Percentiles rank a stretch among this genome's conserved stretches.
These are phyloP conservation scores for Neurospora cerealis DNA, from an alignment of 495 filamentous ascomycete species.

Conservation along the genomic window DNA sequence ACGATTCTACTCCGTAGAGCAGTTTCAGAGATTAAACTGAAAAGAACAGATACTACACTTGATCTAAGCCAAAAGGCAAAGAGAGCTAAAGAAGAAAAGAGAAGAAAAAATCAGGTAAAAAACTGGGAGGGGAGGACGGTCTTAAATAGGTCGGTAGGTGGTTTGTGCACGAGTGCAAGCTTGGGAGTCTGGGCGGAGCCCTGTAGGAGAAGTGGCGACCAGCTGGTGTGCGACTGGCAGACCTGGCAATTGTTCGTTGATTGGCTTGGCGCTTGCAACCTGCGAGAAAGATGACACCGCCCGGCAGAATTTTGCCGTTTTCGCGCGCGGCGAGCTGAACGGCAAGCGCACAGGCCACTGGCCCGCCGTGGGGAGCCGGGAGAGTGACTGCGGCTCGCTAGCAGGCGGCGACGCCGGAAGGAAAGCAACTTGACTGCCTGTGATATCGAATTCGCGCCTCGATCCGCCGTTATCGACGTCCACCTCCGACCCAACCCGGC, in stretches of 20 bases:
- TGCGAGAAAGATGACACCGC: constrained; percentile 4
- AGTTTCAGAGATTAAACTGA: constrained; percentile 54
- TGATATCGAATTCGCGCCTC: background rate
- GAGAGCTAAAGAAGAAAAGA: constrained; percentile 35
- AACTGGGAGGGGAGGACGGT: background rate
- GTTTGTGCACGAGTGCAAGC: constrained; percentile 17
- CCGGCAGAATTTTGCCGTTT: constrained; percentile 4
- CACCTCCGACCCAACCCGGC: background rate
- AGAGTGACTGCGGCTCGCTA: background rate
- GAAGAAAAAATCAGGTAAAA: constrained; percentile 16
- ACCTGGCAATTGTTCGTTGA: background rate
- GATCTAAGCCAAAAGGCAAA: constrained; percentile 76
- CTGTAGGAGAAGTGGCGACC: background rate
- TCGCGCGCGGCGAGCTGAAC: background rate
- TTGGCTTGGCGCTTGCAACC: background rate
- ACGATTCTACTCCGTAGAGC: constrained; percentile 55
- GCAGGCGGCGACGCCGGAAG: background rate
- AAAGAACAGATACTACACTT: constrained; percentile 59
- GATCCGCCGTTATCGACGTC: background rate
- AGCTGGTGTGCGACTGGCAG: background rate
- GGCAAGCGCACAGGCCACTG: background rate
- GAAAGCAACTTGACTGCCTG: background rate
- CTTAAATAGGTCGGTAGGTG: constrained; percentile 16
- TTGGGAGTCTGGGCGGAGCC: background rate
- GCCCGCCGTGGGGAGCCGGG: background rate